Base-by-base conservation (phyloP, 2,329 filamentous ascomycete species). In the Keithomyces neogunnii region DNA sequence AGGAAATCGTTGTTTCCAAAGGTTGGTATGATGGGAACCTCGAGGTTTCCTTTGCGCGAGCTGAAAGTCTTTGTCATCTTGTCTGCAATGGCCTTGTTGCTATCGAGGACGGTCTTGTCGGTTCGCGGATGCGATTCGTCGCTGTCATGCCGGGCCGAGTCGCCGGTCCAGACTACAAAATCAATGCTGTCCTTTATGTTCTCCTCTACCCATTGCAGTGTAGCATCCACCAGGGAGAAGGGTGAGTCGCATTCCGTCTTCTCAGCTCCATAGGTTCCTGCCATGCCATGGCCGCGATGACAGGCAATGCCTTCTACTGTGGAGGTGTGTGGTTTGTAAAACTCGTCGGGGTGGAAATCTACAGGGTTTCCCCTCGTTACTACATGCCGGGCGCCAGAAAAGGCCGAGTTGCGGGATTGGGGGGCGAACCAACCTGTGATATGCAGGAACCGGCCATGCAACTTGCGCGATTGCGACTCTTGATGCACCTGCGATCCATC, bases 1-100 rank as follows among this genome's bases (percentile, higher is more conserved):
- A 96, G 81, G 53, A 99, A 91, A 63, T 99, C 93, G 69, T 99
- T 99, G 72, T 99, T 99, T 54, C 93, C 93, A 59, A 96, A 85
- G 0, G 85, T 96, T 0, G 93, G 91, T 26, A 99, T 77, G 32
- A 97, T 81, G 3, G 93, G 92, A 3, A 97, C 78, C 10, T 76
- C 68, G 53, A 90, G 78, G 39, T 57, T 56, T 52, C 81, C 80
- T 50, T 80, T 73, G 35, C 73, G 72, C n/a, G 74, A 74, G 42
- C 78, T 73, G 38, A 96, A 96, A 8, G 87, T 76, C 26, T 90
- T 80, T 45, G 78, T 70, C 67, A 97, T 89, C 66, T 89, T 89
- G 60, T 83, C 71, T 47, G 90, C 85, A 56, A 96, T 75, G 57
- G 82, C 75, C 56, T 81, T 73, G 66, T 99, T 99, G 60, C 88